These are phyloP conservation scores for Coccomyxa sp. DNA, from an alignment of 139 green algal species.

Conservation along the genomic window DNA sequence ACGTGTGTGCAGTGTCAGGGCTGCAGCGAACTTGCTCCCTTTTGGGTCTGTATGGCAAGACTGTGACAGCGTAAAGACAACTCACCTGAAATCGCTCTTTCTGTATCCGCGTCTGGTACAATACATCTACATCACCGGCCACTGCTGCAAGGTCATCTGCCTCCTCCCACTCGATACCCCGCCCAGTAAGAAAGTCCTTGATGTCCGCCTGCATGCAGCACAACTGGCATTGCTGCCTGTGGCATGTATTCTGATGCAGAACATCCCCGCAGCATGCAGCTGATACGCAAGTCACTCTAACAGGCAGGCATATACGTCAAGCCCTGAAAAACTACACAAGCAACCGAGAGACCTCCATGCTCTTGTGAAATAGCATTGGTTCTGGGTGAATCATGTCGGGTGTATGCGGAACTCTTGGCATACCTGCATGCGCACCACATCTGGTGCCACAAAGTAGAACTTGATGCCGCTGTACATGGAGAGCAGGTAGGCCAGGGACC, in stretches of 20 bases:
- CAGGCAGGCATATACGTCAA: too few relatives aligned
- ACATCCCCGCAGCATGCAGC: too few relatives aligned
- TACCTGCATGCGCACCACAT: conserved; percentile 84
- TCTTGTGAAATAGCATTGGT: too few relatives aligned
- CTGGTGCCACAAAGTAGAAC: conserved; percentile 95
- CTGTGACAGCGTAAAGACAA: neutral
- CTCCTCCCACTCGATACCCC: conserved; percentile 84
- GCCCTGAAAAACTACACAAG: too few relatives aligned
- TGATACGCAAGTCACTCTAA: too few relatives aligned
- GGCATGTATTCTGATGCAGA: too few relatives aligned
- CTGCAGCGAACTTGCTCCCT: neutral
- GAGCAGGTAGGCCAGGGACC: conserved; percentile 85
- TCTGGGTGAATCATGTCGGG: too few relatives aligned
- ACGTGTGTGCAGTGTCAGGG: too few relatives aligned
- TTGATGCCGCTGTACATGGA: conserved; percentile 86
- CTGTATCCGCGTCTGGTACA: conserved; percentile 99
- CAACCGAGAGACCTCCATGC: too few relatives aligned
- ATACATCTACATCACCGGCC: conserved; percentile 82
- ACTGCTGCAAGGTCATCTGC: conserved; percentile 63
- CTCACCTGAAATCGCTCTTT: conserved; percentile 89
- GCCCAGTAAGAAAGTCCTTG: conserved; percentile 71
- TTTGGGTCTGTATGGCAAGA: neutral
- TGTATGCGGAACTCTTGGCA: too few relatives aligned
- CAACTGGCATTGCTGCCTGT: neutral
- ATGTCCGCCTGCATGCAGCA: conserved; percentile 73